Base-by-base conservation (phyloP, 2,329 filamentous ascomycete species). In the Cercospora beticola region DNA sequence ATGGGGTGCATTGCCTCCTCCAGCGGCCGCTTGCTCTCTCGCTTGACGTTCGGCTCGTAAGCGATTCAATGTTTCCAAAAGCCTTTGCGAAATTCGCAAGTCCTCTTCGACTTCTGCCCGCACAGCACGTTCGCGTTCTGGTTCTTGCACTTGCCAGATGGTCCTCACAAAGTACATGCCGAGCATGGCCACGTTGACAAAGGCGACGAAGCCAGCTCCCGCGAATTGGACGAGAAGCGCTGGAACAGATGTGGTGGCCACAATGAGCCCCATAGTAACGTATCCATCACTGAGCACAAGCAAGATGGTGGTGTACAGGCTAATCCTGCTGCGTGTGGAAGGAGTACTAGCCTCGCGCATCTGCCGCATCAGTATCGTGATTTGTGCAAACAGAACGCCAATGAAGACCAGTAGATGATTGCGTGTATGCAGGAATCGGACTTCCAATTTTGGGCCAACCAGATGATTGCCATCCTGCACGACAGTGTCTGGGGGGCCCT, bases 131-230 rank as follows among this genome's bases (percentile, higher is more conserved):
- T 78, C 78, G 21, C 81, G 78, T 69, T 85, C 83, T 3, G 85
- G 84, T 26, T 82, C 85, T 74, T 90, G 88, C 1, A 89, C 86
- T 21, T 84, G 83, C 88, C 87, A 90, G n/a, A 90, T 87, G 64
- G 89, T 87, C 81, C 89, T 86, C 74, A 90, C 81, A 72, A 90
- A 90, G 63, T 87, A 85, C 81, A 90, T 88, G 33, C 87, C 87
- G 66, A 89, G 86, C 75, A 87, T 87, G 67, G 86, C 85, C 26
- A 89, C 86, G 16, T 86, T 86, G 60, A 89, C 83, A 70, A 89
- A 85, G 0, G 86, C 83, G 18, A 90, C 76, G 74, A 89, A 90
- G 2, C 85, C 85, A 28, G 85, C 83, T 2, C 83, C 83, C 16
- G 87, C 83, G 64, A 89, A 77, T 16, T 86, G 81, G 33, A 89